Evolutionary conservation across 805 yeast species (phyloP).

Genomic region (Cephaloascus fragrans): DNA sequence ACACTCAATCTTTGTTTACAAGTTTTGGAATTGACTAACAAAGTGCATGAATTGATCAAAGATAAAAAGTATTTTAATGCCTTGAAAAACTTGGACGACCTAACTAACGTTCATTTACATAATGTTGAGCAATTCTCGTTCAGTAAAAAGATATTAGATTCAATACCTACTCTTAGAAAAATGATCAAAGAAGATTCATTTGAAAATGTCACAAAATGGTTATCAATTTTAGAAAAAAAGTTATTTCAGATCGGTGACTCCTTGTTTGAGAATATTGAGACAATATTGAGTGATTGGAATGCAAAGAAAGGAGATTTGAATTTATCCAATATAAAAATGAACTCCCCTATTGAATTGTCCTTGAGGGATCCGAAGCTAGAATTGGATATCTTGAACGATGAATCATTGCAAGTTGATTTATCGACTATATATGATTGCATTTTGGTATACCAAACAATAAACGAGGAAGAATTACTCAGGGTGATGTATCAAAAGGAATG

Average conservation of each 20-base stretch:
- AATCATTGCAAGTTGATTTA: conserved; percentile 36
- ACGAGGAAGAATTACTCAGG: conserved; percentile 51
- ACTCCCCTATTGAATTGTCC: conserved; percentile 79
- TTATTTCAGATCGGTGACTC: conserved; percentile 47
- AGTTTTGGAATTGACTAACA: conserved; percentile 78
- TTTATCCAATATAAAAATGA: conserved; percentile 53
- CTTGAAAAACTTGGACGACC: conserved; percentile 68
- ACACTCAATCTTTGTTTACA: conserved; percentile 67
- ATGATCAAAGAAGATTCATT: conserved; percentile 70
- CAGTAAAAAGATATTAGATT: conserved; percentile 59
- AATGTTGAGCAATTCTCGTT: conserved; percentile 69
- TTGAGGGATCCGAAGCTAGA: conserved; percentile 48
- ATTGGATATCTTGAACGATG: conserved; percentile 40
- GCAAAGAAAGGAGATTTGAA: conserved; percentile 31
- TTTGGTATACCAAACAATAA: conserved; percentile 68
- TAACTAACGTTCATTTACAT: conserved; percentile 58
- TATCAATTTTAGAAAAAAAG: conserved; percentile 55
- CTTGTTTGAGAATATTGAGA: conserved; percentile 41
- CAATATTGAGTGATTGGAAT: conserved; percentile 55
- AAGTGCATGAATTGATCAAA: conserved; percentile 70
- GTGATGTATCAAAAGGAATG: conserved; percentile 63
- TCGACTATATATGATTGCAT: conserved; percentile 77
- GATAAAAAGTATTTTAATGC: conserved; percentile 78
- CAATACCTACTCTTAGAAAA: conserved; percentile 67
- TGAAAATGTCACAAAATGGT: conserved; percentile 54